These are phyloP conservation scores for Dalbergia cultrata DNA, from an alignment of 306 rosid species.

Conservation along the genomic window DNA sequence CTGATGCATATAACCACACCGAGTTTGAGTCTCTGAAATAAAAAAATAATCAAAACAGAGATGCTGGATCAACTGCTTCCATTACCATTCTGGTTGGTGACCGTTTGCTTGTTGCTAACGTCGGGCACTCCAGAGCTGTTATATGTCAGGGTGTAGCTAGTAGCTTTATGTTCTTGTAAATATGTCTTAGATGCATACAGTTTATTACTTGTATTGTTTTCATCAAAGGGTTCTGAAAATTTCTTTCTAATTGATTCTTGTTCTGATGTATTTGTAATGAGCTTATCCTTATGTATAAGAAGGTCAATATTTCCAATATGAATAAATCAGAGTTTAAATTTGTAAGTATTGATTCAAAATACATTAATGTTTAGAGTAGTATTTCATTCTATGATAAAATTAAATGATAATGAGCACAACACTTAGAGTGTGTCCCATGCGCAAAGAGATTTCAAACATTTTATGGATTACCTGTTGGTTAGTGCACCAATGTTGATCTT, in stretches of 20 bases:
- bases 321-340: too few relatives aligned
- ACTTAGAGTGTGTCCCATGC: too few relatives aligned
- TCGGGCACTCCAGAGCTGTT: conserved; percentile 96
- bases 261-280: background rate
- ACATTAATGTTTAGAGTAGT: too few relatives aligned
- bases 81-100: conserved; percentile 96
- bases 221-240: conserved; percentile 39
- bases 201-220: conserved; percentile 1
- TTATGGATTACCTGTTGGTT: too few relatives aligned
- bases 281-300: too few relatives aligned
- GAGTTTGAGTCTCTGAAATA: conserved; percentile 96
- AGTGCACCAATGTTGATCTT: too few relatives aligned
- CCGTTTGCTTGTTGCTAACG: conserved; percentile 97
- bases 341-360: too few relatives aligned
- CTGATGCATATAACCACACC: conserved; percentile 94
- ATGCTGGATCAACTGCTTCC: conserved; percentile 99
- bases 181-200: conserved; percentile 1
- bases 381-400: too few relatives aligned
- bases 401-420: too few relatives aligned
- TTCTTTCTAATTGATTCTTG: conserved; percentile 23
- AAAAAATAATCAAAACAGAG: conserved; percentile 89
- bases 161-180: background rate
- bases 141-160: conserved; percentile 71
- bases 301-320: too few relatives aligned
- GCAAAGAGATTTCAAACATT: too few relatives aligned